A percentile compares a stretch with the other conserved stretches of the same genome.
Conservation (phyloP, 2,329 filamentous ascomycete species). For the Coniochaeta ligniaria region DNA sequence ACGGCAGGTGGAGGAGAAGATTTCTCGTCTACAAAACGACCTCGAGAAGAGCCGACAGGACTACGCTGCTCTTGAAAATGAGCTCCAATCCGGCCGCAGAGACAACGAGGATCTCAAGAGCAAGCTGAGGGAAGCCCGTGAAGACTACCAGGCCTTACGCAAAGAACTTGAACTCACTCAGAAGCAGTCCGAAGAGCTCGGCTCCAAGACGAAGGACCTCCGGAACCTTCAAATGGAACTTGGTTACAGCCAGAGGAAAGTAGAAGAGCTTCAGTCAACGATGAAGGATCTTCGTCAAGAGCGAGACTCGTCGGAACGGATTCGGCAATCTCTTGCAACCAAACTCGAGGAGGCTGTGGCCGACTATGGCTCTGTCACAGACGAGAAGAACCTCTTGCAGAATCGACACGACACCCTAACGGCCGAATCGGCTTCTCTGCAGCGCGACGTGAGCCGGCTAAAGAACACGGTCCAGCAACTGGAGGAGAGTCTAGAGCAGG, state of each 20-base stretch:
- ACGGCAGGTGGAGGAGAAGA: slow-evolving; percentile 67
- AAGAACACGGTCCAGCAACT: slow-evolving; percentile 39
- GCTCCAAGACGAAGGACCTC: slow-evolving; percentile 34
- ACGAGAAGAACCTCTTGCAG: slow-evolving; percentile 65
- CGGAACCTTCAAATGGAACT: slow-evolving; percentile 11
- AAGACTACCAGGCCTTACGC: slow-evolving; percentile 42
- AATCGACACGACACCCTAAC: slow-evolving; percentile 61
- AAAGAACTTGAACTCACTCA: slow-evolving; percentile 40
- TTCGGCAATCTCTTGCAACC: slow-evolving; percentile 30
- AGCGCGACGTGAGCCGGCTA: slow-evolving; percentile 51
- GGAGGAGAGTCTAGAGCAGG: slow-evolving; percentile 39
- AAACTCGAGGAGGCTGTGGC: slow-evolving; percentile 49
- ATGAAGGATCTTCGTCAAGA: slow-evolving; percentile 25
- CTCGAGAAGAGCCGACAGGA: slow-evolving; percentile 46
- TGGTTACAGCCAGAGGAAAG: neutral
- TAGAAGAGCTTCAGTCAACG: neutral
- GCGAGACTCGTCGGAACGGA: slow-evolving; percentile 29
- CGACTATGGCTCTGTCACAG: slow-evolving; percentile 50
- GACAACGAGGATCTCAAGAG: slow-evolving; percentile 37
- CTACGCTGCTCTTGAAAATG: slow-evolving; percentile 43
- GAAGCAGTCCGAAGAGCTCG: slow-evolving; percentile 37
- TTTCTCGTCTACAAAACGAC: slow-evolving; percentile 59
- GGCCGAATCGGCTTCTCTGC: slow-evolving; percentile 58
- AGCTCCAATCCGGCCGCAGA: slow-evolving; percentile 36
- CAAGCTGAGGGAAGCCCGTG: slow-evolving; percentile 36